phyloP scores from a whole-genome alignment of 352 stramenopile genomes.

The Globisporangium barbulae region DNA sequence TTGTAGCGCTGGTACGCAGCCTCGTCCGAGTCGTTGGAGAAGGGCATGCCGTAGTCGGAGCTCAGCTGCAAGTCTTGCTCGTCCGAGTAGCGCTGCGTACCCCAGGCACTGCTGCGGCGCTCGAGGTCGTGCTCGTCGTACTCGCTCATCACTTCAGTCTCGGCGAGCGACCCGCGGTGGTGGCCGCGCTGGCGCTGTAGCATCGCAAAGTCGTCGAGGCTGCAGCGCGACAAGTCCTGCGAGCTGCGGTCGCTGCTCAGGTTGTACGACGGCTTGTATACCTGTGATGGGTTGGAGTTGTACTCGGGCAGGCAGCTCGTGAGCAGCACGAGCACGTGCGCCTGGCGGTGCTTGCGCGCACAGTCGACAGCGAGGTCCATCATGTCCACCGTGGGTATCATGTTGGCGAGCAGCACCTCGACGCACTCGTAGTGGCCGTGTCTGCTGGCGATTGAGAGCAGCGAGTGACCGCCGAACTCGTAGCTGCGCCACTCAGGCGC shows the following conservation, averaged over 20 bases:
- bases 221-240: neutral
- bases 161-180: slow-evolving; percentile 28
- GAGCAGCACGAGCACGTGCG: slow-evolving; percentile 66
- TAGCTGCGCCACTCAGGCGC: slow-evolving; percentile 33
- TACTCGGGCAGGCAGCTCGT: slow-evolving; percentile 67
- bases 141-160: slow-evolving; percentile 32
- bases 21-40: slow-evolving; percentile 30
- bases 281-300: slow-evolving; percentile 22
- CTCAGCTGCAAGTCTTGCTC: slow-evolving; percentile 16
- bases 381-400: slow-evolving; percentile 21
- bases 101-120: slow-evolving; percentile 24
- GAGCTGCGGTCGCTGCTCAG: slow-evolving; percentile 5
- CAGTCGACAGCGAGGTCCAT: slow-evolving; percentile 52
- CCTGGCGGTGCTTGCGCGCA: slow-evolving; percentile 49
- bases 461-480: slow-evolving; percentile 55
- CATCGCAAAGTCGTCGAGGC: slow-evolving; percentile 1
- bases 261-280: slow-evolving; percentile 16
- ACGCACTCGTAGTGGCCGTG: slow-evolving; percentile 76
- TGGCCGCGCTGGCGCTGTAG: slow-evolving; percentile 10
- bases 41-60: slow-evolving; percentile 20
- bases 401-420: slow-evolving; percentile 38
- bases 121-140: slow-evolving; percentile 18
- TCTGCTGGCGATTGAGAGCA: slow-evolving; percentile 58
- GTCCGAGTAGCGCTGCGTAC: slow-evolving; percentile 3
- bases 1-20: slow-evolving; percentile 33